phyloP scores from a whole-genome alignment of 257 asterid species.

The Salvia miltiorrhiza region DNA sequence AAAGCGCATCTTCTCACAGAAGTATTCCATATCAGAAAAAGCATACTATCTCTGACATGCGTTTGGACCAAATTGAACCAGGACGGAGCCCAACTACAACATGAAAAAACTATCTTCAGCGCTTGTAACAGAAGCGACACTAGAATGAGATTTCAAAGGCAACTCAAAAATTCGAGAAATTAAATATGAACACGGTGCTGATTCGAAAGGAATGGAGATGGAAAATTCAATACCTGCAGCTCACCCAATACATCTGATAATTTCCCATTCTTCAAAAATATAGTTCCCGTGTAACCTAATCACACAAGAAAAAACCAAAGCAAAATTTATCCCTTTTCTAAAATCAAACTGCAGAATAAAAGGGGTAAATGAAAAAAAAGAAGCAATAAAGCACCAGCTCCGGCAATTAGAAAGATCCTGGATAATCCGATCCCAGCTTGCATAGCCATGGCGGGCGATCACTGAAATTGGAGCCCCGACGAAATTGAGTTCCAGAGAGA shows the following conservation, averaged over 20 bases:
- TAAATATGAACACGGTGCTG: neutral
- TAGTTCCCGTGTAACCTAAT: conserved; percentile 51
- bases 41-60: neutral
- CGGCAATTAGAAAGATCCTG: conserved; percentile 31
- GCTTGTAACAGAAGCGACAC: neutral
- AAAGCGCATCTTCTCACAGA: neutral
- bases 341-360: conserved; percentile 4
- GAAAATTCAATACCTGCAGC: conserved; percentile 38
- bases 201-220: neutral
- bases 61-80: neutral
- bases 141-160: neutral
- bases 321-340: neutral
- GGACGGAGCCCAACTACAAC: neutral
- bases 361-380: neutral
- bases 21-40: neutral
- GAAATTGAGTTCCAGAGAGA: neutral
- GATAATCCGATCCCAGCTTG: conserved; percentile 50
- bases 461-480: conserved; percentile 21
- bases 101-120: neutral
- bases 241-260: conserved; percentile 48
- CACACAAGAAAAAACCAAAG: conserved; percentile 10
- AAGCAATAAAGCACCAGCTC: conserved; percentile 31
- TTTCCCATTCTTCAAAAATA: conserved; percentile 46
- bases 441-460: conserved; percentile 43
- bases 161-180: neutral